Percentiles rank a stretch among this genome's conserved stretches.
Conservation (phyloP, 306 rosid genomes). For the Castanea crenata region DNA sequence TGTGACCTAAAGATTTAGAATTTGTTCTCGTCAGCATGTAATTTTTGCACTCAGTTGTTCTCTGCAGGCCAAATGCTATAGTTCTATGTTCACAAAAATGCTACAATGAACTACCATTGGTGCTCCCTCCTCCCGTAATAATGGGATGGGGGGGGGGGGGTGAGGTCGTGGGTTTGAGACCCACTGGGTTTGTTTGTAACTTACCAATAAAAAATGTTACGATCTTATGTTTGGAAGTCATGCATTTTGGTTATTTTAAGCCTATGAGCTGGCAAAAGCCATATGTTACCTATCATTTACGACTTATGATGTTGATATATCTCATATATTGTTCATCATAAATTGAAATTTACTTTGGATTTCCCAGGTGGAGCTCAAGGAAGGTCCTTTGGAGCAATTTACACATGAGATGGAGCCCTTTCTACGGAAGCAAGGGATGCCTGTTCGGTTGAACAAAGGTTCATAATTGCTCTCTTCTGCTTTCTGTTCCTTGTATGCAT, state of each 20-base stretch:
- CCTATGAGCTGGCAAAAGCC: not conserved
- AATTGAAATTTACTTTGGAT: not conserved
- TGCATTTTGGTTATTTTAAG: not conserved
- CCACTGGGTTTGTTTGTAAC: no score
- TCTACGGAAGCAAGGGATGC: slow-evolving; percentile 93
- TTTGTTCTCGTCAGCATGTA: not conserved
- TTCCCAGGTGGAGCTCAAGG: slow-evolving; percentile 81
- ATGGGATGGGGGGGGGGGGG: no score
- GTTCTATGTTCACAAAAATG: no score
- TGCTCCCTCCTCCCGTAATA: no score
- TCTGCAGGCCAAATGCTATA: not conserved
- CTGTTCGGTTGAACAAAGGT: slow-evolving; percentile 96
- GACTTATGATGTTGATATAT: no score
- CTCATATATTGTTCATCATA: not conserved
- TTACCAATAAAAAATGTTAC: not conserved
- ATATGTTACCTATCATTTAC: not conserved
- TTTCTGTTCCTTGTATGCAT: not conserved
- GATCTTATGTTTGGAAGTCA: not conserved
- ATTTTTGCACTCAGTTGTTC: not conserved
- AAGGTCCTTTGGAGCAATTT: slow-evolving; percentile 91
- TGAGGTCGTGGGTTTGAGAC: no score
- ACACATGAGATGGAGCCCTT: slow-evolving; percentile 98
- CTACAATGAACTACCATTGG: no score
- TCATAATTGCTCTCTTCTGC: not conserved
- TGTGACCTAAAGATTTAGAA: not conserved